phyloP scores from a whole-genome alignment of 495 filamentous ascomycete genomes.

The Penicillium cataractarum region DNA sequence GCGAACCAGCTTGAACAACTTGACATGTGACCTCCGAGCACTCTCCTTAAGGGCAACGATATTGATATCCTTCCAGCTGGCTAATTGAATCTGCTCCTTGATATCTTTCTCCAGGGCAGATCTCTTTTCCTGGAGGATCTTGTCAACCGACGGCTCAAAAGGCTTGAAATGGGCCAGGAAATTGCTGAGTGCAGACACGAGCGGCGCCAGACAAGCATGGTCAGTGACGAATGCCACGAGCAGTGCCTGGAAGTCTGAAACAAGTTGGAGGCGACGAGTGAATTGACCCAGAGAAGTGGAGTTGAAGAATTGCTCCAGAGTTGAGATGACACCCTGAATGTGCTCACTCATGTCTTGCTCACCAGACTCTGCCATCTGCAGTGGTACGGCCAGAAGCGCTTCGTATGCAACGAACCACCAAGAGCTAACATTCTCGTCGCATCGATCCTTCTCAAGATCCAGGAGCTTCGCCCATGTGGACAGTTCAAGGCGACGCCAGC shows the following conservation, averaged over 20 bases:
- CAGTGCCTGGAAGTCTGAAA: slow-evolving; percentile 66
- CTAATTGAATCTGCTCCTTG: slow-evolving; percentile 82
- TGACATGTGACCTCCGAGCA: slow-evolving; percentile 85
- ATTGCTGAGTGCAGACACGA: slow-evolving; percentile 67
- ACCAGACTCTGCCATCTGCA: slow-evolving; percentile 59
- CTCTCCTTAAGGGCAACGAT: slow-evolving; percentile 86
- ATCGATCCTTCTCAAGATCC: slow-evolving; percentile 78
- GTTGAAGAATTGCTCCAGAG: slow-evolving; percentile 74
- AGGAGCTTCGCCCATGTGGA: slow-evolving; percentile 91
- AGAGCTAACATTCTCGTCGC: slow-evolving; percentile 71
- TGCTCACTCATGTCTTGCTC: slow-evolving; percentile 62
- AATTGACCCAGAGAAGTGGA: slow-evolving; percentile 82
- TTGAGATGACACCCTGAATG: slow-evolving; percentile 65
- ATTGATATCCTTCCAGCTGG: slow-evolving; percentile 96
- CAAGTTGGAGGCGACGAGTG: slow-evolving; percentile 66
- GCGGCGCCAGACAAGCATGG: slow-evolving; percentile 53
- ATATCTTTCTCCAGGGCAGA: slow-evolving; percentile 77
- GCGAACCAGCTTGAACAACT: slow-evolving; percentile 85
- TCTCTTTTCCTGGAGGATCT: slow-evolving; percentile 64
- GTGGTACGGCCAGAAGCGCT: slow-evolving; percentile 74
- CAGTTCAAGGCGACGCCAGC: slow-evolving; percentile 88
- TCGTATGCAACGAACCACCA: slow-evolving; percentile 99
- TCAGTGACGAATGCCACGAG: slow-evolving; percentile 56
- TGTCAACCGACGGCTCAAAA: slow-evolving; percentile 65
- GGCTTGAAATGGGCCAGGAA: slow-evolving; percentile 73